phyloP scores from a whole-genome alignment of 2,329 filamentous ascomycete genomes.

The Aspergillus sp. region DNA sequence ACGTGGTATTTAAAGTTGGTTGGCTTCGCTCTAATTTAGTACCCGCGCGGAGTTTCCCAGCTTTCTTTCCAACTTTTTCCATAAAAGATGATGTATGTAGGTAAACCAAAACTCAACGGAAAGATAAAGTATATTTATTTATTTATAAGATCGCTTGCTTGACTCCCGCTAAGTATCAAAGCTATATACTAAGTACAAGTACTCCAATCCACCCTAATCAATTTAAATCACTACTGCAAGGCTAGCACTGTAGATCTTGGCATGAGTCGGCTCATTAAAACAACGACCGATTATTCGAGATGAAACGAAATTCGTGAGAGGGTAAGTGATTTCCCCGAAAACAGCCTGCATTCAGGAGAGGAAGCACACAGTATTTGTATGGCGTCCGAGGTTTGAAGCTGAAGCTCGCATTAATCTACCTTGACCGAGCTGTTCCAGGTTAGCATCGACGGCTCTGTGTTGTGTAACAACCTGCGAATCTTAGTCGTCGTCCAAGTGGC shows the following conservation, averaged over 20 bases:
- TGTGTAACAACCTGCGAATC: background rate
- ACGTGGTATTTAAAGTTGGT: background rate
- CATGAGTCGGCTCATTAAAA: background rate
- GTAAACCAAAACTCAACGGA: background rate
- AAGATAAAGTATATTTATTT: background rate
- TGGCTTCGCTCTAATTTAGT: background rate
- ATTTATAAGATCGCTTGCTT: slow-evolving; percentile 3
- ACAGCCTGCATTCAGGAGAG: background rate
- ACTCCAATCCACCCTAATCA: too few relatives aligned
- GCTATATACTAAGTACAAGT: slow-evolving; percentile 2
- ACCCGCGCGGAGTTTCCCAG: background rate
- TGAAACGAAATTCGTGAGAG: background rate
- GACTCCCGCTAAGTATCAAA: slow-evolving; percentile 12
- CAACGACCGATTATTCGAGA: background rate
- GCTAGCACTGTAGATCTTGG: background rate
- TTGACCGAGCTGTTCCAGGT: slow-evolving; percentile 31
- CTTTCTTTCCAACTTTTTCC: background rate
- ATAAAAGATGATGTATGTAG: background rate
- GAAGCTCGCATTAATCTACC: slow-evolving; percentile 27
- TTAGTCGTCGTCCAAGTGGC: slow-evolving; percentile 41
- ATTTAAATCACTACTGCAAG: background rate
- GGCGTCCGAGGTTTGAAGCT: background rate
- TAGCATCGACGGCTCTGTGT: slow-evolving; percentile 1
- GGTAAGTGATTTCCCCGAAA: background rate
- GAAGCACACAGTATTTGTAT: background rate